A percentile compares a stretch with the other conserved stretches of the same genome.
Evolutionary conservation across 108 stramenopile species (phyloP).

Genomic region (Licmophora abbreviata): DNA sequence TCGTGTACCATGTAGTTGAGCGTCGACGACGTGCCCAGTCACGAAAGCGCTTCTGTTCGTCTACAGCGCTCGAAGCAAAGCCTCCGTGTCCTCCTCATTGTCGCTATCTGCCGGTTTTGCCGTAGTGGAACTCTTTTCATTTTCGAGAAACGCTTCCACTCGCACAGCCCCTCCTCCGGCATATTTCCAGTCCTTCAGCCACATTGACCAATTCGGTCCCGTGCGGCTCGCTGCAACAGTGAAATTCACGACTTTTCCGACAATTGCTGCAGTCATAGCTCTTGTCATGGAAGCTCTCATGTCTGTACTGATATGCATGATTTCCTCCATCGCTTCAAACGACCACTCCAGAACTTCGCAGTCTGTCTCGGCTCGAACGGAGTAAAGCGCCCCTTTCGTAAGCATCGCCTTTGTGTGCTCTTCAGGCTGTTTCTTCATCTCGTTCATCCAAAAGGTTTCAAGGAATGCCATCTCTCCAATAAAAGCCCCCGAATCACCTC

Average conservation of each 20-base stretch:
- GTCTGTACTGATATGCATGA: constrained; percentile 61
- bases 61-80: too few species aligned
- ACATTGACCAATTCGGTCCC: constrained; percentile 27
- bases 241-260: constrained; percentile 82
- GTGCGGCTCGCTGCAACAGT: constrained; percentile 31
- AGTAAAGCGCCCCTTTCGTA: constrained; percentile 30
- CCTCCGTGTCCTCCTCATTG: too few species aligned
- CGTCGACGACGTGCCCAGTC: too few species aligned
- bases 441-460: constrained; percentile 40
- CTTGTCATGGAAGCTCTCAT: constrained; percentile 64
- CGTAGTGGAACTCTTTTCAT: too few species aligned
- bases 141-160: too few species aligned
- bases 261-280: constrained; percentile 75
- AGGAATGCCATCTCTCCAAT: constrained; percentile 81
- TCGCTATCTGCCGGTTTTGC: too few species aligned
- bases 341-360: constrained; percentile 61
- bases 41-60: too few species aligned
- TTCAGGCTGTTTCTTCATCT: constrained; percentile 5
- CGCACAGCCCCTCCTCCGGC: too few species aligned
- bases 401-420: not conserved
- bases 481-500: constrained; percentile 82
- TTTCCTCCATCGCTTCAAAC: constrained; percentile 58
- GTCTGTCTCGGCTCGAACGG: constrained; percentile 55
- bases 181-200: constrained; percentile 37
- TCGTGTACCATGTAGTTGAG: too few species aligned